Conservation (phyloP, 1,284 basidiomycete genomes). For the Pterulicium gracile region DNA sequence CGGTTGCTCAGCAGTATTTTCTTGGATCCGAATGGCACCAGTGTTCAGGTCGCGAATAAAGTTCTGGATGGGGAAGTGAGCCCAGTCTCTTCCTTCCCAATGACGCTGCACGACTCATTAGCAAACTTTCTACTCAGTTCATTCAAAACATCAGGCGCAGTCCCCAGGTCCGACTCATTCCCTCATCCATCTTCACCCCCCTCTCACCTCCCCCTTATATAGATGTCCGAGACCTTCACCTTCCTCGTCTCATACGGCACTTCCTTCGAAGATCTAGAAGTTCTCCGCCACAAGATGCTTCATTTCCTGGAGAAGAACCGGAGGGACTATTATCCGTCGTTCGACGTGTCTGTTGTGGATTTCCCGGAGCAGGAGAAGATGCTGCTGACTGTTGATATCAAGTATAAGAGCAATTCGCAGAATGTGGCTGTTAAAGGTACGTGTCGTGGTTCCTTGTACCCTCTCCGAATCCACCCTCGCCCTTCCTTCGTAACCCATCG, state of each 20-base stretch:
- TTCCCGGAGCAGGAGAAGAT: constrained; percentile 79
- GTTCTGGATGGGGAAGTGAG: background rate
- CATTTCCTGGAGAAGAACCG: constrained; percentile 62
- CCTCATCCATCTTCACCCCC: background rate
- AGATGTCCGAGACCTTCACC: constrained; percentile 69
- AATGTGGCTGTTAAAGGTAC: constrained; percentile 69
- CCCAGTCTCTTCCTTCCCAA: no score
- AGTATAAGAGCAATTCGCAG: constrained; percentile 88
- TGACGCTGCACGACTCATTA: no score
- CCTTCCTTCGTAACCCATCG: no score
- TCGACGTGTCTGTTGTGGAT: constrained; percentile 68
- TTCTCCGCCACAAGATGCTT: constrained; percentile 73
- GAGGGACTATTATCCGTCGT: constrained; percentile 64
- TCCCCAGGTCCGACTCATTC: constrained; percentile 30
- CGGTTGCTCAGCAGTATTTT: constrained; percentile 73
- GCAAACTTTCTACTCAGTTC: constrained; percentile 31
- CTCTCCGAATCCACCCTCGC: no score
- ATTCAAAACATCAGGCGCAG: constrained; percentile 67
- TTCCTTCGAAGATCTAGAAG: constrained; percentile 76
- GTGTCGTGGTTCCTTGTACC: constrained; percentile 8
- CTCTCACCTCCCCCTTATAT: constrained; percentile 9
- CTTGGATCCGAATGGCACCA: constrained; percentile 41
- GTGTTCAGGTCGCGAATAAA: constrained; percentile 10
- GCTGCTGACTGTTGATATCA: constrained; percentile 73
- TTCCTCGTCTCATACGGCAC: constrained; percentile 81